Evolutionary conservation across 2,329 filamentous ascomycete genomes (phyloP), one percentile per base, ranked within the genome.

Genomic region (Colletotrichum melonis): DNA sequence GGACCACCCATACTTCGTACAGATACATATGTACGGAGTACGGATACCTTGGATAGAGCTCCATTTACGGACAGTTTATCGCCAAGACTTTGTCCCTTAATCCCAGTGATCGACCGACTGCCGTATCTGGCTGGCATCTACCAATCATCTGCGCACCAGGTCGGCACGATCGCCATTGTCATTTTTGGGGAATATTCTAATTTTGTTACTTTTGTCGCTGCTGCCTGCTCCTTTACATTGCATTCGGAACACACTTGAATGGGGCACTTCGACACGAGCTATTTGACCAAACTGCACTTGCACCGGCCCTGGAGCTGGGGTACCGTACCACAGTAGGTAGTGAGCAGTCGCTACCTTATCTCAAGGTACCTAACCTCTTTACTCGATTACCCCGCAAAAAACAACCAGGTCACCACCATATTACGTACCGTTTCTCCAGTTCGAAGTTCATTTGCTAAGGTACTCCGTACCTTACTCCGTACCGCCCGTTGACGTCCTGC

Each of bases 351-450:
- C 38, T 42, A 42, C 14, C 12, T 19, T 32, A 32, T 26, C 11
- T 30, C 3, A 16, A 24, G 28, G 38, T 19, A 30, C 30, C 59
- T 46, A 16, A 26, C 28, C 59, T 46, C 19, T 32, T 58, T 58
- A 54, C 63, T 70, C 42, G 46, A 66, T 62, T 73, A 73, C 70
- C 67, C 70, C 70, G 70, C 67, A 73, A 62, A 60, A 62, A 56
- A 22, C 22, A 30, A 35, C 49, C 49, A 26, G 63, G 63, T 63
- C 49, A 38, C n/a, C 49, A 64, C 62, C 30, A 55, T 2, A 42
- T 16, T 42, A 19, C 46, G 14, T 30, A 42, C 16, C 16, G 28
- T 46, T 32, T 16, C 35, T 35, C 4, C 12, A 16, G 56, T 32
- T 60, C 32, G 1, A 32, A 32, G 30, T 35, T 35, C 63, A 67